A percentile compares a stretch with the other conserved stretches of the same genome.
Evolutionary conservation across 192 early-diverging fungal species (phyloP).

Genomic region (Coemansia sp.): DNA sequence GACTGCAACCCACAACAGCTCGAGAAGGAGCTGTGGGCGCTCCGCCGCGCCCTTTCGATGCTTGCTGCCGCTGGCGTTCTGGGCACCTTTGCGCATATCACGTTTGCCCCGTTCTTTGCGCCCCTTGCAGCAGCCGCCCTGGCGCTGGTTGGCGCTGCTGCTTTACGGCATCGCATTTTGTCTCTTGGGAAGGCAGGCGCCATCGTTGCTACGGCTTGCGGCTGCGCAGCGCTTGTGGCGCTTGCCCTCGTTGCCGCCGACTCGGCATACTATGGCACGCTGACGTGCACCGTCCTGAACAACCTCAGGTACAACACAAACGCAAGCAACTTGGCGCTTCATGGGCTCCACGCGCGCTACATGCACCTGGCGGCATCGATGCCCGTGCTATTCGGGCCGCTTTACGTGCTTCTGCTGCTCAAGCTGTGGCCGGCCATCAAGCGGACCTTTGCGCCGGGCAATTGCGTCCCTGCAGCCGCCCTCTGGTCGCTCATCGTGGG

Average conservation of each 20-base stretch:
- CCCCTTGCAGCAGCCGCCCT: conserved; percentile 45
- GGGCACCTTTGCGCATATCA: conserved; percentile 70
- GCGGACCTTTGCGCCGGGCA: neutral
- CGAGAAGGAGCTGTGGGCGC: neutral
- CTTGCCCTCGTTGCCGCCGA: conserved; percentile 13
- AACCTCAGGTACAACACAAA: conserved; percentile 71
- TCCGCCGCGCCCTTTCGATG: neutral
- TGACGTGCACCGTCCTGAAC: conserved; percentile 66
- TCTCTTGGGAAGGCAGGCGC: neutral
- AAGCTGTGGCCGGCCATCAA: conserved; percentile 17
- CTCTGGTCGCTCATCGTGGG: conserved; percentile 18
- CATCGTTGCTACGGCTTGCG: conserved; percentile 6
- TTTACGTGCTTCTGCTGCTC: conserved; percentile 32
- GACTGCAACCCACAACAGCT: neutral
- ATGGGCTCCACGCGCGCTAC: conserved; percentile 77
- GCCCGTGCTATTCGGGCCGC: conserved; percentile 71
- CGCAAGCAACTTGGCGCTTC: conserved; percentile 61
- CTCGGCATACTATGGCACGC: conserved; percentile 35
- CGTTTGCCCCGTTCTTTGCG: conserved; percentile 66
- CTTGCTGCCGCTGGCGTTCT: conserved; percentile 61
- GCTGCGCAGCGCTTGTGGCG: neutral
- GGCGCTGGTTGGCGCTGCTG: neutral
- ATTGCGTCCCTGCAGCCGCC: conserved; percentile 6
- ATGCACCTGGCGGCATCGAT: conserved; percentile 67
- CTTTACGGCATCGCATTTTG: neutral